Base-by-base conservation (phyloP, 306 rosid species). In the Hippophae tibetana region DNA sequence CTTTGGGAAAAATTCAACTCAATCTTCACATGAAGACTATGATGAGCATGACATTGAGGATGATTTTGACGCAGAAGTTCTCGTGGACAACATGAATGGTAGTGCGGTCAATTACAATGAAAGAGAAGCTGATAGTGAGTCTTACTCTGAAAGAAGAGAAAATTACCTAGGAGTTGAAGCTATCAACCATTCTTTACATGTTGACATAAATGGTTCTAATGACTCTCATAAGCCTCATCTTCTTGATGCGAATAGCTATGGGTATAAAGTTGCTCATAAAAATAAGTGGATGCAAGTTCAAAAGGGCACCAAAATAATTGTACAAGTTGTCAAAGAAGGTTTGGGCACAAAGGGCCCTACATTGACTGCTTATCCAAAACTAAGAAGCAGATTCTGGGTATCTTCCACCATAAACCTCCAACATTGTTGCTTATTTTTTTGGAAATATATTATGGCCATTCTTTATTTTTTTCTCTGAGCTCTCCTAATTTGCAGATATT, bases 351-450 rank as follows among this genome's bases (percentile, higher is more conserved):
- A 92, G 75, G 90, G 99, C 64, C 99, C 99, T 40, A 80, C 78
- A 26, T 66, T 92, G 61, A 85, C 99, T 52, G 85, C 99, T 62
- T 82, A 78, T 72, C 96, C 99, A 58, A 82, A 69, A 75, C 74
- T 92, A 72, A 80, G 77, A 79, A 88, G 99, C 79, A 82, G 99
- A 84, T 92, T 92, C 89, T 92, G 96, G 99, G 96, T 92, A 82
- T 59, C 75, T 69, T 40, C 46, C 54, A 57, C 57, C 61, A 62
- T 49, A 60, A 38, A 64, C 67, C 47, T 49, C 43, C 26, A 8
- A 18, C 54, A 42, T 70, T 50, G 57, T 66, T 60, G 13, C 61
- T 43, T 58, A 18, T 18, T 18, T 18, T 69, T 58, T 62, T 47
- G 12, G 4, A 58, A 50, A 40, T 63, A 45, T 62, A 55, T 65